Evolutionary conservation across 257 asterid genomes (phyloP).

Genomic region (Plantago major): DNA sequence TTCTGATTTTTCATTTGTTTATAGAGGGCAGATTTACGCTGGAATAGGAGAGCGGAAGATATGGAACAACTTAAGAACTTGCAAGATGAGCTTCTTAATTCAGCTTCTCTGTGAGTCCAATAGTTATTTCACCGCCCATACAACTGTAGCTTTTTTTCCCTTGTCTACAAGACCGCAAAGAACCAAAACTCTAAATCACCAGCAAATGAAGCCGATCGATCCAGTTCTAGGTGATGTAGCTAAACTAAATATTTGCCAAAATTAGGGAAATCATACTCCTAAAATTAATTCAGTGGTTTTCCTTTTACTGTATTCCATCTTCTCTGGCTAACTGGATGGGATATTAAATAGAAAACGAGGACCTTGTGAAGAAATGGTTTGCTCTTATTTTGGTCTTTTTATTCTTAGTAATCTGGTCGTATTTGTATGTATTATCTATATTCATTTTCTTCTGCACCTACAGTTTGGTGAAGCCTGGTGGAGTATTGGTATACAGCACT

Average conservation of each 20-base stretch:
- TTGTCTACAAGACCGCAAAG: no score
- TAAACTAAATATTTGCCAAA: no score
- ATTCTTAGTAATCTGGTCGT: conserved; percentile 2
- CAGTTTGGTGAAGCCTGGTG: conserved; percentile 84
- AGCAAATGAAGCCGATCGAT: no score
- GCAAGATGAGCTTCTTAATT: conserved; percentile 82
- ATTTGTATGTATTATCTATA: neutral
- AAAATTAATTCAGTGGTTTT: no score
- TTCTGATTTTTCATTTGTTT: conserved; percentile 16
- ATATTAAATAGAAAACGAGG: neutral
- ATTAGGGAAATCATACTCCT: no score
- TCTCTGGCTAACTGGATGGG: neutral
- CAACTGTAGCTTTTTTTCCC: no score
- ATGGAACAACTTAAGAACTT: conserved; percentile 71
- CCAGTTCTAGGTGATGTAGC: no score
- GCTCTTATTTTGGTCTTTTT: neutral
- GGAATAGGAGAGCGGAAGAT: conserved; percentile 87
- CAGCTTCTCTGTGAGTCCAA: conserved; percentile 68
- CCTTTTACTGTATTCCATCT: no score
- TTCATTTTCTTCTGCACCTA: conserved; percentile 20
- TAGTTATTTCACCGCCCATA: no score
- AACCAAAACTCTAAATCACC: no score
- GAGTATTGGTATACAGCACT: conserved; percentile 77
- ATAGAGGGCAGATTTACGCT: conserved; percentile 94
- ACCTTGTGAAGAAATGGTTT: neutral